Conservation (phyloP, 129 eudicot genomes). For the Scalesia atractyloides region DNA sequence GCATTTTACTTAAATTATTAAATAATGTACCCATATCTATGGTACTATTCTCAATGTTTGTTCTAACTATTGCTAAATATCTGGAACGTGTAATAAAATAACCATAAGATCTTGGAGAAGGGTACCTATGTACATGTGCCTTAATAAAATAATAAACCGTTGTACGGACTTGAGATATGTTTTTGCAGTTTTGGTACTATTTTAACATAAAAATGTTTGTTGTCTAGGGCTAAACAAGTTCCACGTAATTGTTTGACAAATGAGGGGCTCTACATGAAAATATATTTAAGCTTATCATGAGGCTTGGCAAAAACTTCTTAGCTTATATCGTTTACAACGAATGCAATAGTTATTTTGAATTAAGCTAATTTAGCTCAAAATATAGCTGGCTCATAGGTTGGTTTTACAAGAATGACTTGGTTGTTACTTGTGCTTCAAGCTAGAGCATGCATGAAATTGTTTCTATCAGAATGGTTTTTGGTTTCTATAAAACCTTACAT, state of each 20-base stretch:
- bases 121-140: neutral
- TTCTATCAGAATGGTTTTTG: neutral
- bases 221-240: neutral
- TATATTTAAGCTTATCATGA: neutral
- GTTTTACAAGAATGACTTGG: neutral
- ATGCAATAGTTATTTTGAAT: neutral
- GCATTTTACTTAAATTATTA: too few relatives aligned
- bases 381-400: too few relatives aligned
- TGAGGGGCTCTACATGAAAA: neutral
- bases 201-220: neutral
- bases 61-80: neutral
- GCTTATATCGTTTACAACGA: neutral
- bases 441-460: neutral
- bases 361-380: neutral
- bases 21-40: neutral
- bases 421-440: conserved; percentile 10
- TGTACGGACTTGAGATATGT: neutral
- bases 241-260: neutral
- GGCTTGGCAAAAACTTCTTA: neutral
- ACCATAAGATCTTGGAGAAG: neutral
- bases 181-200: neutral
- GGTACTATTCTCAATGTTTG: neutral
- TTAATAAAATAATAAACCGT: neutral
- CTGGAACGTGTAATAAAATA: neutral
- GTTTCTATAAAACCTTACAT: neutral